Base-by-base conservation (phyloP, 176 grass and related monocot species). In the Rhynchospora breviuscula region DNA sequence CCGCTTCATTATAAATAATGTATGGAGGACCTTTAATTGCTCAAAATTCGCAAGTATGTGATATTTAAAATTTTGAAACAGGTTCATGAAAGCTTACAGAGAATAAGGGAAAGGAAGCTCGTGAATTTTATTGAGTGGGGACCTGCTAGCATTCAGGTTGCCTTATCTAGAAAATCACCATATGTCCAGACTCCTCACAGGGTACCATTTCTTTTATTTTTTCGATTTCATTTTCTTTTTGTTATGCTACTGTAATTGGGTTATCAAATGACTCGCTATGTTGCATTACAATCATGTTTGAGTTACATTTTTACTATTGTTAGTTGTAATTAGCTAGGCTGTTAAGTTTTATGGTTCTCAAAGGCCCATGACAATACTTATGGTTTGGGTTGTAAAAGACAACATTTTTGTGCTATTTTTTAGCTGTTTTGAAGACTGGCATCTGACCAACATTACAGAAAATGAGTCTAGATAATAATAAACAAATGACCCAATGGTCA, bases 81-180 rank as follows among this genome's bases (percentile, higher is more conserved):
- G 93, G 97, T 99, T 49, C 97, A 99, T 79, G 97, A 99, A 86
- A 99, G 96, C 73, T 74, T 99, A 48, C 96, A 99, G 87, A 93
- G 96, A 80, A 99, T 99, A 84, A 89, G 96, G 0, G 96, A 99
- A 89, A 99, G 93, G 79, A 99, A 95, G 81, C 97, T 95, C 78
- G 97, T 99, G 59, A 99, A 99, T 83, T 99, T 99, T 49, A 95
- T 99, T 57, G 96, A 99, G 67, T 99, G 96, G 96, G 96, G 93
- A 44, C 96, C 96, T 85, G 96, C 96, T 81, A 99, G 96, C 72
- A 99, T 99, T 92, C 96, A 99, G 89, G 96, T 99, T 87, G 96
- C 96, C 4, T 88, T 99, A 17, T 99, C 96, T 88, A 99, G 96
- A 84, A 99, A 99, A 89, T 99, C 96, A 23, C 96, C 96, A 45